These are phyloP conservation scores for Clonostachys byssicola DNA, from an alignment of 2,329 filamentous ascomycete species.

Conservation along the genomic window DNA sequence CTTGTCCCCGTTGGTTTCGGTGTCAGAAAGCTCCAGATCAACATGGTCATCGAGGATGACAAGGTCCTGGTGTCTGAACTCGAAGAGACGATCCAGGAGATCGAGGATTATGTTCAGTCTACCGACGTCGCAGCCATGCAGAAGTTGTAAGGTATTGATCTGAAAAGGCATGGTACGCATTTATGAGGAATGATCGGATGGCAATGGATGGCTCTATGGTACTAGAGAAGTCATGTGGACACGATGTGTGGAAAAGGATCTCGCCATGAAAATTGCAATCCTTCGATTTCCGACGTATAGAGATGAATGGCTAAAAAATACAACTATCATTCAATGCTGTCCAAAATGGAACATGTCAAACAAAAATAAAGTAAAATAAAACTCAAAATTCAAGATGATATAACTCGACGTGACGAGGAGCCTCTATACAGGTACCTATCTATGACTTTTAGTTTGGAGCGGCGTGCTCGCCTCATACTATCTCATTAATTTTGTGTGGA, in stretches of 20 bases:
- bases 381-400: too few species aligned
- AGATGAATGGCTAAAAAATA: not conserved
- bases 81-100: constrained; percentile 73
- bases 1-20: constrained; percentile 89
- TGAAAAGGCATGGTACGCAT: constrained; percentile 1
- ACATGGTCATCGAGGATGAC: constrained; percentile 94
- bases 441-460: too few species aligned
- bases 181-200: constrained; percentile 4
- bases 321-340: not conserved
- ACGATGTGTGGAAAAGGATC: not conserved
- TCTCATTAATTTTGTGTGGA: too few species aligned
- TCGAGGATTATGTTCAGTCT: constrained; percentile 96
- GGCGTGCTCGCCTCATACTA: too few species aligned
- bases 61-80: constrained; percentile 88
- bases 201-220: constrained; percentile 3
- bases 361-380: too few species aligned
- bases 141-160: constrained; percentile 65
- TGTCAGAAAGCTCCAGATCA: constrained; percentile 99
- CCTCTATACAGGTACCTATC: too few species aligned
- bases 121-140: constrained; percentile 87
- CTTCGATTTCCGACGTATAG: not conserved
- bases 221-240: not conserved
- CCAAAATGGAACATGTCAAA: not conserved
- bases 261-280: constrained; percentile 1
- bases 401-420: too few species aligned